Evolutionary conservation across 2,329 filamentous ascomycete genomes (phyloP).

Genomic region (Stachybotrys echinatus): DNA sequence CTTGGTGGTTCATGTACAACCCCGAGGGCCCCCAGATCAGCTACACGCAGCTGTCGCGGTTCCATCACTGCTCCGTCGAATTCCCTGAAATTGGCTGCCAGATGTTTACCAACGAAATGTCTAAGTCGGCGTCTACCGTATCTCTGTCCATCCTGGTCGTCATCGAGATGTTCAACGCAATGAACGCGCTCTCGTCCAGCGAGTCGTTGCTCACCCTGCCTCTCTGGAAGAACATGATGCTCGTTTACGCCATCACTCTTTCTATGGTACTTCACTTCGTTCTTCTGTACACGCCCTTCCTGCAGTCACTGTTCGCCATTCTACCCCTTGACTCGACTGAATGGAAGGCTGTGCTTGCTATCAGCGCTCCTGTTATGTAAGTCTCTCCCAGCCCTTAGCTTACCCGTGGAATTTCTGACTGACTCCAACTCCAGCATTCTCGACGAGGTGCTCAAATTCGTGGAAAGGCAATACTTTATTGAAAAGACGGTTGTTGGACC

Average conservation of each 20-base stretch:
- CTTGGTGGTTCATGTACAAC: slow-evolving; percentile 99
- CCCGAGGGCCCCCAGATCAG: slow-evolving; percentile 81
- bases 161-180: slow-evolving; percentile 99
- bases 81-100: slow-evolving; percentile 88
- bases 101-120: slow-evolving; percentile 84
- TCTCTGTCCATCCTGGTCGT: slow-evolving; percentile 90
- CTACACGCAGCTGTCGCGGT: slow-evolving; percentile 84
- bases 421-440: slow-evolving; percentile 51
- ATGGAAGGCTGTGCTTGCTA: slow-evolving; percentile 85
- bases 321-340: slow-evolving; percentile 78
- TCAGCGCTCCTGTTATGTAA: slow-evolving; percentile 91
- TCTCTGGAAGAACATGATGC: slow-evolving; percentile 98
- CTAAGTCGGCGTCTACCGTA: slow-evolving; percentile 87
- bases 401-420: slow-evolving; percentile 15
- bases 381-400: slow-evolving; percentile 27
- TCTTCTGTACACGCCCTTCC: slow-evolving; percentile 83
- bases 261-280: slow-evolving; percentile 95
- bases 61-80: slow-evolving; percentile 83
- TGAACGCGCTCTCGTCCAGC: slow-evolving; percentile 94
- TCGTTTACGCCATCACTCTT: slow-evolving; percentile 87
- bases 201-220: slow-evolving; percentile 91
- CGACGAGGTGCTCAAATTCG: slow-evolving; percentile 76
- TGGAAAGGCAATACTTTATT: slow-evolving; percentile 65
- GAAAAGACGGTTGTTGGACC: slow-evolving; percentile 36
- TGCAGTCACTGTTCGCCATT: slow-evolving; percentile 87